These are phyloP conservation scores for Yamadazyma epiphylla DNA, from an alignment of 1,139 yeast species.

Conservation along the genomic window DNA sequence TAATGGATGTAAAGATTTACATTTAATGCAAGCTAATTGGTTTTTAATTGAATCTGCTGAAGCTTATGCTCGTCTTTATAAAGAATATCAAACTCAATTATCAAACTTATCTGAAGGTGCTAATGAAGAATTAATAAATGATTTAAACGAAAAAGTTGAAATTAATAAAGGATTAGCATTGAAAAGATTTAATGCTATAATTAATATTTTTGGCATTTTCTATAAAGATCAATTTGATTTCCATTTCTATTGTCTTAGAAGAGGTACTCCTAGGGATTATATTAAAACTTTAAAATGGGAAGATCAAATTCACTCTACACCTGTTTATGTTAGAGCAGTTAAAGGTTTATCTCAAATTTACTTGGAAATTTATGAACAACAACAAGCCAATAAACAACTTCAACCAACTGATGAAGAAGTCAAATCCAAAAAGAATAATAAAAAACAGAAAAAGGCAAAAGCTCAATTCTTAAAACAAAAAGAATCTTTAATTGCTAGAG, in stretches of 20 bases:
- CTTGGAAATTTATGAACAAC: slow-evolving; percentile 39
- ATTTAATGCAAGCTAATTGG: slow-evolving; percentile 91
- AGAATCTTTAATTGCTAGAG: slow-evolving; percentile 36
- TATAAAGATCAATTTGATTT: slow-evolving; percentile 87
- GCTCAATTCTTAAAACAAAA: slow-evolving; percentile 35
- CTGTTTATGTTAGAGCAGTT: slow-evolving; percentile 67
- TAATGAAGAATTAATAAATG: slow-evolving; percentile 26
- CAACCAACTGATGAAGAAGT: slow-evolving; percentile 15
- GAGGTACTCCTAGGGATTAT: slow-evolving; percentile 87
- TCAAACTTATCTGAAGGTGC: slow-evolving; percentile 6
- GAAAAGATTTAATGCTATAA: slow-evolving; percentile 70
- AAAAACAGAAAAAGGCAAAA: slow-evolving; percentile 31
- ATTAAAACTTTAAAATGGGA: slow-evolving; percentile 78
- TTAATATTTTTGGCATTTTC: slow-evolving; percentile 66
- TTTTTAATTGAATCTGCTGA: slow-evolving; percentile 83
- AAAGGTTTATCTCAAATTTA: slow-evolving; percentile 62
- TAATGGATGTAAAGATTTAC: slow-evolving; percentile 84
- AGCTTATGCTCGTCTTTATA: slow-evolving; percentile 50
- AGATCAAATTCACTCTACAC: slow-evolving; percentile 63
- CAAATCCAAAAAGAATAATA: slow-evolving; percentile 21
- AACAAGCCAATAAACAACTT: slow-evolving; percentile 15
- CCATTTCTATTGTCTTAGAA: slow-evolving; percentile 88
- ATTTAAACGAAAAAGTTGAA: slow-evolving; percentile 31
- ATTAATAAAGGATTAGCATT: slow-evolving; percentile 67
- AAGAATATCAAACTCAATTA: slow-evolving; percentile 18